These are phyloP conservation scores for Taiozyma sp. DNA, from an alignment of 1,139 yeast species.

Conservation along the genomic window DNA sequence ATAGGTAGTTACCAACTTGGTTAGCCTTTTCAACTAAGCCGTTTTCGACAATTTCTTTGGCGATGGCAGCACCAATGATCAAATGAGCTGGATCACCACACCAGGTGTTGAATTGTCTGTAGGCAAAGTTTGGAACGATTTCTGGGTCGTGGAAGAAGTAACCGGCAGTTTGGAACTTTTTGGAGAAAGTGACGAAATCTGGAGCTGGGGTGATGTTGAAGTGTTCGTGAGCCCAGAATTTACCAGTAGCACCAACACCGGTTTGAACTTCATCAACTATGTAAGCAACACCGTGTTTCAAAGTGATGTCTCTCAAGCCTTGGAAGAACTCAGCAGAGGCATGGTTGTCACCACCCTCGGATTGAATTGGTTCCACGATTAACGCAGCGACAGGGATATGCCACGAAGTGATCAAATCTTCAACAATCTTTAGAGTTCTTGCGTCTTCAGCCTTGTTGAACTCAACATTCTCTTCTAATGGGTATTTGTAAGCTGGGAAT, in stretches of 20 bases:
- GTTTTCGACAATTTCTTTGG: constrained; percentile 49
- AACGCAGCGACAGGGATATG: constrained; percentile 61
- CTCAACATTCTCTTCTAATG: constrained; percentile 47
- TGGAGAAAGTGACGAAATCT: constrained; percentile 72
- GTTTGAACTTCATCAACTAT: constrained; percentile 75
- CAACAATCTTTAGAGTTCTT: constrained; percentile 54
- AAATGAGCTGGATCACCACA: constrained; percentile 78
- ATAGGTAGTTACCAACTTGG: constrained; percentile 58
- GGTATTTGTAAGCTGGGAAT: constrained; percentile 62
- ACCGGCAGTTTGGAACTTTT: constrained; percentile 78
- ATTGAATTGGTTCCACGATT: constrained; percentile 69
- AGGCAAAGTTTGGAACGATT: constrained; percentile 58
- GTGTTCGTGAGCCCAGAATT: constrained; percentile 72
- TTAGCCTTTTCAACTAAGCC: constrained; percentile 48
- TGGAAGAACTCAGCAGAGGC: constrained; percentile 58
- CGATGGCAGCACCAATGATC: constrained; percentile 59
- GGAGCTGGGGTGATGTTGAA: constrained; percentile 61
- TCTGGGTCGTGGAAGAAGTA: constrained; percentile 64
- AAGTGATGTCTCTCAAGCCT: constrained; percentile 57
- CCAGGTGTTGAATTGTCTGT: constrained; percentile 82
- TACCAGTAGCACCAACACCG: constrained; percentile 72
- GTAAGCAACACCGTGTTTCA: constrained; percentile 53
- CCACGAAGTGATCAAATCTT: constrained; percentile 42
- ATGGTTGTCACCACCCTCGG: constrained; percentile 77
- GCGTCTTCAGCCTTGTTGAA: constrained; percentile 59